These are phyloP conservation scores for Starmerella bombi DNA, from an alignment of 805 yeast genomes.

Conservation along the genomic window DNA sequence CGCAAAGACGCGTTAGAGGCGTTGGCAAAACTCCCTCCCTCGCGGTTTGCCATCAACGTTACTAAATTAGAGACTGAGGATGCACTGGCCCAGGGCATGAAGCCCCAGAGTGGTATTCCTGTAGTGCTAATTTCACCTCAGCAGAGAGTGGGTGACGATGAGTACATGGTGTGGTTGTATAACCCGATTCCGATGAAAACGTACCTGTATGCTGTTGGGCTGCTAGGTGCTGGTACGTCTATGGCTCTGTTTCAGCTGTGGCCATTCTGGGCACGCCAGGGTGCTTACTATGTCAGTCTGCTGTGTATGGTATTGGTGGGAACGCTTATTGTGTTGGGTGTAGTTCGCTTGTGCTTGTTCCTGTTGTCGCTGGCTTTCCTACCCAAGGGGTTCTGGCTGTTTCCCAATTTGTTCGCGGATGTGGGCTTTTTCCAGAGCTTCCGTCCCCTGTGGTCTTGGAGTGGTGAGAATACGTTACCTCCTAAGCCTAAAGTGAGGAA, in stretches of 20 bases:
- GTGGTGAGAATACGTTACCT: constrained; percentile 31
- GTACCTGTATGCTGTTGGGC: constrained; percentile 32
- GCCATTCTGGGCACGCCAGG: constrained; percentile 80
- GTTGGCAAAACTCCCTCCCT: constrained; percentile 55
- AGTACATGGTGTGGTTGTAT: constrained; percentile 74
- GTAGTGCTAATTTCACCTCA: constrained; percentile 30
- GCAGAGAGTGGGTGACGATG: constrained; percentile 31
- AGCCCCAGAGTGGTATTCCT: constrained; percentile 46
- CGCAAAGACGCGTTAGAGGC: constrained; percentile 47
- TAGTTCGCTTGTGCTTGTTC: constrained; percentile 63
- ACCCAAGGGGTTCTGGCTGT: constrained; percentile 81
- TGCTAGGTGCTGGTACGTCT: constrained; percentile 51
- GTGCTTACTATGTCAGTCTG: constrained; percentile 83
- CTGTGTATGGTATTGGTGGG: constrained; percentile 60
- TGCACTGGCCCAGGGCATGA: constrained; percentile 56
- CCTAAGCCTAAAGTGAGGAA: constrained; percentile 19
- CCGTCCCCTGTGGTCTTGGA: constrained; percentile 79
- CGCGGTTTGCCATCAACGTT: constrained; percentile 64
- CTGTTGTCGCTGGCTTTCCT: constrained; percentile 42
- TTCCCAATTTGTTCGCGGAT: constrained; percentile 91
- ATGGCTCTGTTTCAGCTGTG: constrained; percentile 80
- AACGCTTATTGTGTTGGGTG: constrained; percentile 61
- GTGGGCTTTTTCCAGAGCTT: constrained; percentile 90
- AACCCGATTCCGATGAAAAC: constrained; percentile 57
- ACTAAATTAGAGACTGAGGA: constrained; percentile 49